Evolutionary conservation across 2,329 filamentous ascomycete species (phyloP).

Genomic region (Xylariaceae sp.): DNA sequence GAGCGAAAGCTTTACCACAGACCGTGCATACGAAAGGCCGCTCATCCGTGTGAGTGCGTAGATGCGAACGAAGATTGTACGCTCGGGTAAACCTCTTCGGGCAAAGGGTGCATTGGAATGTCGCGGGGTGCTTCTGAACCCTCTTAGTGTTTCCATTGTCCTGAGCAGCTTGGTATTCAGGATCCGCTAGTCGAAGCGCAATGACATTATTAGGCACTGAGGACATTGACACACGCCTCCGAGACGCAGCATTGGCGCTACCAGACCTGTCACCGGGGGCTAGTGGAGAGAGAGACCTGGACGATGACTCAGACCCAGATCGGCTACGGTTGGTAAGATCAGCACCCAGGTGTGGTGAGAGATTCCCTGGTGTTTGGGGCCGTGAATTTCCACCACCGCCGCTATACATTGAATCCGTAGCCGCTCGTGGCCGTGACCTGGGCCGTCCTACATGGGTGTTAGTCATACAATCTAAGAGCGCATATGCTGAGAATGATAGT

Average conservation of each 20-base stretch:
- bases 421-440: constrained; percentile 59
- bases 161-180: constrained; percentile 75
- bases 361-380: constrained; percentile 48
- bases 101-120: constrained; percentile 92
- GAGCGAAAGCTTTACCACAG: constrained; percentile 95
- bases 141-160: constrained; percentile 72
- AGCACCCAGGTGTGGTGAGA: constrained; percentile 59
- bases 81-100: constrained; percentile 96
- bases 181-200: constrained; percentile 90
- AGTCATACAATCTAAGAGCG: constrained; percentile 26
- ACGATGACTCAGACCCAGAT: constrained; percentile 50
- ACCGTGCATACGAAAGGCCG: constrained; percentile 96
- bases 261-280: constrained; percentile 64
- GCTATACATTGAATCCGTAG: constrained; percentile 66
- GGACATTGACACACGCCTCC: constrained; percentile 68
- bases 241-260: constrained; percentile 51
- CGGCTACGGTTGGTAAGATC: constrained; percentile 50
- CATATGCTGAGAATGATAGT: constrained; percentile 38
- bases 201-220: constrained; percentile 70
- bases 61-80: constrained; percentile 93
- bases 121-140: constrained; percentile 97
- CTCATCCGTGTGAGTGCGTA: constrained; percentile 96
- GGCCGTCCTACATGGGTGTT: constrained; percentile 51
- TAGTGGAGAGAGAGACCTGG: constrained; percentile 61
- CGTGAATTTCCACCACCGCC: constrained; percentile 51